phyloP scores from a whole-genome alignment of 371 early-diverging fungal species.

The Mucor circinelloides region DNA sequence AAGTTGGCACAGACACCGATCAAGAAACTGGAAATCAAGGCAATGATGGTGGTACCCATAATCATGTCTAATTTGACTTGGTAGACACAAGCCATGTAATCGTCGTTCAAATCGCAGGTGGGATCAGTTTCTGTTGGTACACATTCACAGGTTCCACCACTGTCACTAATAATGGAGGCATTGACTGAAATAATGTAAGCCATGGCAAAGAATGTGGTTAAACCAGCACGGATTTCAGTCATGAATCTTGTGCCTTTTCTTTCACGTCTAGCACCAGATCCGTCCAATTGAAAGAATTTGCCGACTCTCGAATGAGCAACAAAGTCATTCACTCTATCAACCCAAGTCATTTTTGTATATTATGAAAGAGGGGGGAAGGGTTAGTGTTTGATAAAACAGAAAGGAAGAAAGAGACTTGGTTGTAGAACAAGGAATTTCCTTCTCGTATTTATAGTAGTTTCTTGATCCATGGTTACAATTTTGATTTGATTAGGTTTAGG shows the following conservation, averaged over 20 bases:
- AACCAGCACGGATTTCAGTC: constrained; percentile 73
- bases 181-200: constrained; percentile 61
- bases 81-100: constrained; percentile 65
- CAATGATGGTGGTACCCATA: constrained; percentile 70
- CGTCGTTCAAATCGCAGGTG: constrained; percentile 46
- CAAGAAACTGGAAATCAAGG: constrained; percentile 65
- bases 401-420: background rate
- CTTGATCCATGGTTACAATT: background rate
- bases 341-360: constrained; percentile 23
- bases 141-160: constrained; percentile 78
- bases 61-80: constrained; percentile 69
- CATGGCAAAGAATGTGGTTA: constrained; percentile 50
- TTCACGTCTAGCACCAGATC: constrained; percentile 55
- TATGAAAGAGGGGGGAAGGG: background rate
- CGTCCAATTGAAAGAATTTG: constrained; percentile 67
- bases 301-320: constrained; percentile 62
- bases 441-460: background rate
- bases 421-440: background rate
- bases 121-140: constrained; percentile 45
- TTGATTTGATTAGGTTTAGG: constrained; percentile 1
- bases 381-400: background rate
- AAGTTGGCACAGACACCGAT: constrained; percentile 77
- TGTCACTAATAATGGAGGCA: constrained; percentile 74
- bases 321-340: constrained; percentile 50
- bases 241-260: constrained; percentile 64